These are phyloP conservation scores for Pseudogymnoascus sp. DNA, from an alignment of 2,329 filamentous ascomycete genomes.

Conservation along the genomic window DNA sequence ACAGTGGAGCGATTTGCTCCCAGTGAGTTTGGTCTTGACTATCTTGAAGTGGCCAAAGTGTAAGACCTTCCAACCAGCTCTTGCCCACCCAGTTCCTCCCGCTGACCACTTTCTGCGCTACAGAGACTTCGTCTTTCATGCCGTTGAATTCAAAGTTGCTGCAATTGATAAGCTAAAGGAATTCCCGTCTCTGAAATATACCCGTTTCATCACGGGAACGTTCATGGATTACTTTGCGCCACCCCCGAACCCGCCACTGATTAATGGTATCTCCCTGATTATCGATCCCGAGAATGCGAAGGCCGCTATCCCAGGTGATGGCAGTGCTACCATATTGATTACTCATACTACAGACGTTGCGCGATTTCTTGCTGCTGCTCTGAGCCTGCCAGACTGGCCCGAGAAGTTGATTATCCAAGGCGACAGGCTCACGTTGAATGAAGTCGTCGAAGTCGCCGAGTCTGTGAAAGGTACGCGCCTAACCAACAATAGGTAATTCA, in stretches of 20 bases:
- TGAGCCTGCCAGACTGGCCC: constrained; percentile 20
- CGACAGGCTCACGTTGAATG: constrained; percentile 24
- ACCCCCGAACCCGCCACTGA: neutral
- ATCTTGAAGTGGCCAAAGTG: constrained; percentile 15
- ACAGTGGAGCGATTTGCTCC: constrained; percentile 32
- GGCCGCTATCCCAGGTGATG: neutral
- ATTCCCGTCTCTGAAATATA: neutral
- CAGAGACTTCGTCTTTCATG: neutral
- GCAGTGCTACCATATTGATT: constrained; percentile 1
- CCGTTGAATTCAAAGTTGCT: neutral
- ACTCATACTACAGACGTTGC: constrained; percentile 25
- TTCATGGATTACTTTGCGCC: constrained; percentile 3
- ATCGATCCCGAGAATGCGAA: neutral
- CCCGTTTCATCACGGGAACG: neutral
- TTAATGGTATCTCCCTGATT: neutral
- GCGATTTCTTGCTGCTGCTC: constrained; percentile 18
- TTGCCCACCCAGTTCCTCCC: neutral
- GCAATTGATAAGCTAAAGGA: neutral
- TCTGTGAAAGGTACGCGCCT: constrained; percentile 15
- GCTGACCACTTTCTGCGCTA: neutral
- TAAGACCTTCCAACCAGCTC: neutral
- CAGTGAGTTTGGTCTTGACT: constrained; percentile 34
- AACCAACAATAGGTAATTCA: neutral
- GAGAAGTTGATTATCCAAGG: constrained; percentile 19
- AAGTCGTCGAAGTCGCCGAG: constrained; percentile 22